Percentiles rank a stretch among this genome's conserved stretches.
phyloP scores from a whole-genome alignment of 208 protist species.

The Trypanosoma lewisi region DNA sequence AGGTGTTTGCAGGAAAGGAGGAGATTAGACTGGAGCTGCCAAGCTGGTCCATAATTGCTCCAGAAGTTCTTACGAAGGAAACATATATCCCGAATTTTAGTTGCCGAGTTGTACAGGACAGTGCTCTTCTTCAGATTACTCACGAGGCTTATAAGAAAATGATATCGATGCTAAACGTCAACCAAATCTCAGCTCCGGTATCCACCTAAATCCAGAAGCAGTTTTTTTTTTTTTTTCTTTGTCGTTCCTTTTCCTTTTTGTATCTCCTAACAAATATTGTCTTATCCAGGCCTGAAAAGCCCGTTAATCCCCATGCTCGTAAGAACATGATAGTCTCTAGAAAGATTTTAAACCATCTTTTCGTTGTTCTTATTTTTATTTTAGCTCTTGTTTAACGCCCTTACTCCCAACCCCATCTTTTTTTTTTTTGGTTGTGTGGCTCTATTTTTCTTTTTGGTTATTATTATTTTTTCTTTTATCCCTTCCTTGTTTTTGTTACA shows the following conservation, averaged over 20 bases:
- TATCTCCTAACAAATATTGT: no score
- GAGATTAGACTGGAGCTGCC: slow-evolving; percentile 79
- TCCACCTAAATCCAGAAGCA: not conserved
- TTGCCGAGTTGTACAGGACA: slow-evolving; percentile 87
- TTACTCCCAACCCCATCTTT: not conserved
- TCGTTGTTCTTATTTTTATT: no score
- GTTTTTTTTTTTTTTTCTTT: slow-evolving; percentile 12
- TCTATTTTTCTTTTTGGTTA: not conserved
- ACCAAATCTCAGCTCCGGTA: not conserved
- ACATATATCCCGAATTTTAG: slow-evolving; percentile 81
- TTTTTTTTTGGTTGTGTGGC: slow-evolving; percentile 2
- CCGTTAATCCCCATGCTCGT: no score
- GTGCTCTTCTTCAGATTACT: slow-evolving; percentile 83
- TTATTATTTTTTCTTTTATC: not conserved
- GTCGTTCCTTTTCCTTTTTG: no score
- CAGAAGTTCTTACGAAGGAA: slow-evolving; percentile 57
- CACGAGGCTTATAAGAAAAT: slow-evolving; percentile 59
- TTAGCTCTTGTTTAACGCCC: not conserved
- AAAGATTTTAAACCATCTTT: no score
- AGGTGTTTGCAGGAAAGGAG: slow-evolving; percentile 85
- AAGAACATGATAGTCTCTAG: no score
- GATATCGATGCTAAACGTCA: slow-evolving; percentile 23
- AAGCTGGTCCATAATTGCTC: slow-evolving; percentile 81
- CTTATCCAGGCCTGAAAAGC: no score
- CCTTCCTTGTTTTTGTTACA: not conserved